Evolutionary conservation across 257 asterid genomes (phyloP).

Genomic region (Nicotiana sylvestris): DNA sequence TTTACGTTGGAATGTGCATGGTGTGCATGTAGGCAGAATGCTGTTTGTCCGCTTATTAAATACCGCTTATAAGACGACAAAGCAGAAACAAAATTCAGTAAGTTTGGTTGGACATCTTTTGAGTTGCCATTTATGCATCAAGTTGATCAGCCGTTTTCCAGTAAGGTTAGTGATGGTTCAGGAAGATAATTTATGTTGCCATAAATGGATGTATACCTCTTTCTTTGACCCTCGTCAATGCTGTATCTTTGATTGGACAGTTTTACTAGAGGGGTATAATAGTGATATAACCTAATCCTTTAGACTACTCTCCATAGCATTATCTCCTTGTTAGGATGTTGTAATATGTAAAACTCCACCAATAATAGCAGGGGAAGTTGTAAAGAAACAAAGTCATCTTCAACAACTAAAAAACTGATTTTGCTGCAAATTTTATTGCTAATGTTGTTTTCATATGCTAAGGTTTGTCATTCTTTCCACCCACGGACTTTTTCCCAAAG

Average conservation of each 20-base stretch:
- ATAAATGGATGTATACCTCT: not conserved
- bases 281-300: not conserved
- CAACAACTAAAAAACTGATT: not conserved
- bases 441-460: not conserved
- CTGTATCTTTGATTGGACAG: not conserved
- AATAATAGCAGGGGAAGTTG: not conserved
- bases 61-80: not conserved
- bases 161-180: not conserved
- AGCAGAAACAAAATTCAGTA: not conserved
- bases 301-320: not conserved
- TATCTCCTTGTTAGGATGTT: too few relatives aligned
- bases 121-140: not conserved
- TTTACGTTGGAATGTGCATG: not conserved
- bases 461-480: not conserved
- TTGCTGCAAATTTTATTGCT: not conserved
- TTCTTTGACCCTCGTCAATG: not conserved
- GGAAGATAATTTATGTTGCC: not conserved
- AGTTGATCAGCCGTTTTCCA: not conserved
- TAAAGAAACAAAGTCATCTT: not conserved
- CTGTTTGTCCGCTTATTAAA: not conserved
- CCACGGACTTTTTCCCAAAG: not conserved
- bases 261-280: not conserved
- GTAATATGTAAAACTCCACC: not conserved
- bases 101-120: not conserved
- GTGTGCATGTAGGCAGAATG: not conserved